Percentiles rank a stretch among this genome's conserved stretches.
Conservation (phyloP, 371 early-diverging fungal species). For the Mycotypha africana region DNA sequence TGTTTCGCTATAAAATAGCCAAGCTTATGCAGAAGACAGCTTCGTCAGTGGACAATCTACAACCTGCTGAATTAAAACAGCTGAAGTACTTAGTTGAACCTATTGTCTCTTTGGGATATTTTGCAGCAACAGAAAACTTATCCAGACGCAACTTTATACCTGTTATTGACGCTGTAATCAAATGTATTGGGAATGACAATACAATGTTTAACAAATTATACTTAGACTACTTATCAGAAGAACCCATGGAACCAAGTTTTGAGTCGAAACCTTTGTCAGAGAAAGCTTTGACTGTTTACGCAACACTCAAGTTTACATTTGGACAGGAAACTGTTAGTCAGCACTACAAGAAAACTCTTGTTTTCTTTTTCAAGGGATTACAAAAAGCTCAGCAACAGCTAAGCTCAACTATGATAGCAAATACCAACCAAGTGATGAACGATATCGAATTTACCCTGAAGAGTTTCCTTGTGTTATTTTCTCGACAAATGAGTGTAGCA, state of each 20-base stretch:
- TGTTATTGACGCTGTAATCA: slow-evolving; percentile 26
- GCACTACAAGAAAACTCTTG: slow-evolving; percentile 12
- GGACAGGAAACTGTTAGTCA: slow-evolving; percentile 22
- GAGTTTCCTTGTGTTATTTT: slow-evolving; percentile 31
- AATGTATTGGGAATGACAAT: slow-evolving; percentile 1
- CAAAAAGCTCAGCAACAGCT: slow-evolving; percentile 5
- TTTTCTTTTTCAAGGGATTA: slow-evolving; percentile 14
- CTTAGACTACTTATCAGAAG: slow-evolving; percentile 7
- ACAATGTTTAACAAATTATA: slow-evolving; percentile 14
- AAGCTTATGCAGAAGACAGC: slow-evolving; percentile 10
- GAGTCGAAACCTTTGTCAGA: slow-evolving; percentile 23
- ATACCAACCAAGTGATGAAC: slow-evolving; percentile 24
- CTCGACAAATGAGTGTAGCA: slow-evolving; percentile 19
- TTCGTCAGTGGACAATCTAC: not conserved
- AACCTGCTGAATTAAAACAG: slow-evolving; percentile 12
- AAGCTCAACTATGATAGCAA: not conserved
- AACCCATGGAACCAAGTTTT: slow-evolving; percentile 2
- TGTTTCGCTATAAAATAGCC: not conserved
- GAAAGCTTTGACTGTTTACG: slow-evolving; percentile 34
- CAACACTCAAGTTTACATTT: slow-evolving; percentile 33
- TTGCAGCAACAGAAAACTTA: slow-evolving; percentile 33
- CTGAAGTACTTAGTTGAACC: slow-evolving; percentile 24
- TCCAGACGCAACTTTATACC: slow-evolving; percentile 43
- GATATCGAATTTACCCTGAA: slow-evolving; percentile 39
- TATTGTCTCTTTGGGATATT: slow-evolving; percentile 36